phyloP scores from a whole-genome alignment of 2,329 filamentous ascomycete species.

The Xylaria sp. region DNA sequence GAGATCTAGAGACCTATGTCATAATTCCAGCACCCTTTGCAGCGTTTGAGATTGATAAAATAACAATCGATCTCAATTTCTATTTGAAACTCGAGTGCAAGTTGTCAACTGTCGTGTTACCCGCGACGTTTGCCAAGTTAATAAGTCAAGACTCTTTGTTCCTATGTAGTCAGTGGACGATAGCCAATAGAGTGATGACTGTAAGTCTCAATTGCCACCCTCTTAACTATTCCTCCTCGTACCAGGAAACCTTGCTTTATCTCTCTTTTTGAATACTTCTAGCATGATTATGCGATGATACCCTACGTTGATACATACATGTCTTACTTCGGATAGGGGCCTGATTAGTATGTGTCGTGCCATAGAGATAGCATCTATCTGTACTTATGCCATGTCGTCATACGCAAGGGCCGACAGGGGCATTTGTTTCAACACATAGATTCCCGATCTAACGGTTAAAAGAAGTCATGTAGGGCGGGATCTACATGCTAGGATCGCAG shows the following conservation, averaged over 20 bases:
- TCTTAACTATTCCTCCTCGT: not conserved
- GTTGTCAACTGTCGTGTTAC: not conserved
- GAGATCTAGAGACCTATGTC: not conserved
- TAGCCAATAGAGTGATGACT: not conserved
- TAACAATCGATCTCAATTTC: not conserved
- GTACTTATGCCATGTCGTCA: not conserved
- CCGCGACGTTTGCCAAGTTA: too few relatives aligned
- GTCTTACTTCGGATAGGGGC: not conserved
- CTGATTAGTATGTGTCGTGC: not conserved
- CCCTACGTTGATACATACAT: not conserved
- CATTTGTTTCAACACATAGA: not conserved
- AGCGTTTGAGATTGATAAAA: conserved; percentile 2
- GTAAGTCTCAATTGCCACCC: not conserved
- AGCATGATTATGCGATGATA: not conserved
- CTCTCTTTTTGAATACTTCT: not conserved
- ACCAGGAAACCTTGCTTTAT: not conserved
- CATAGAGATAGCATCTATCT: not conserved
- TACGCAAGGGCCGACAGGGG: too few relatives aligned
- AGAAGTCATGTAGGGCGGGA: not conserved
- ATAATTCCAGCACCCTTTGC: not conserved
- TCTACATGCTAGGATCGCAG: not conserved
- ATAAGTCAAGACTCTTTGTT: not conserved
- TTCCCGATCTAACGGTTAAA: not conserved
- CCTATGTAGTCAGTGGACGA: not conserved
- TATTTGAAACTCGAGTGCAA: not conserved